Evolutionary conservation across 768 basidiomycete genomes (phyloP).

Genomic region (Serendipita sp.): DNA sequence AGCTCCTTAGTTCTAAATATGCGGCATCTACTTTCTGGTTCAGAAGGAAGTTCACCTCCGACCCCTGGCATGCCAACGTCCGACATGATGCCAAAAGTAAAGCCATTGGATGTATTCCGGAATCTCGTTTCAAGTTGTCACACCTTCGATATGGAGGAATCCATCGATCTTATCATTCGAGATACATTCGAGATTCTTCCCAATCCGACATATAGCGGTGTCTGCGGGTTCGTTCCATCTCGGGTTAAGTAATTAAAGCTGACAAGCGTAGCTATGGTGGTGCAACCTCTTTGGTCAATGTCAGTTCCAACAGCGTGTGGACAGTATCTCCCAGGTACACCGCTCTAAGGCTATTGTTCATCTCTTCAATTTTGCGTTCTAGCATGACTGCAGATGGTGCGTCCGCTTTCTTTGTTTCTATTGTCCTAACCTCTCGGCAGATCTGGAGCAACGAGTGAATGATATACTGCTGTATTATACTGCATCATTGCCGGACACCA

Average conservation of each 20-base stretch:
- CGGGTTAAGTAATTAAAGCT: not conserved
- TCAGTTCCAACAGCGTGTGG: constrained; percentile 38
- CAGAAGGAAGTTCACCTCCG: not conserved
- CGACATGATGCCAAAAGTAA: constrained; percentile 14
- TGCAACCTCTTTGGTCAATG: constrained; percentile 22
- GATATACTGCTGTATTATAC: constrained; percentile 71
- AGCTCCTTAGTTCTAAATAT: constrained; percentile 19
- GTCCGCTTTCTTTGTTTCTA: not conserved
- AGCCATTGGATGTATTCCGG: constrained; percentile 38
- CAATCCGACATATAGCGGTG: constrained; percentile 28
- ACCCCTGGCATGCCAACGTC: not conserved
- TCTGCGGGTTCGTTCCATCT: constrained; percentile 27
- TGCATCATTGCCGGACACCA: constrained; percentile 42
- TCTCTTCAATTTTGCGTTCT: constrained; percentile 50
- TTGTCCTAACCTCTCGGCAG: constrained; percentile 23
- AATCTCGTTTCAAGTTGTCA: constrained; percentile 46
- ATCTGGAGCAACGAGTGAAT: constrained; percentile 48
- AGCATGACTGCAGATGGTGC: constrained; percentile 61
- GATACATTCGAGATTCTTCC: constrained; percentile 34
- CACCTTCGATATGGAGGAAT: constrained; percentile 51
- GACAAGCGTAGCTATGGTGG: constrained; percentile 13
- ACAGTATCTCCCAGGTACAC: constrained; percentile 54
- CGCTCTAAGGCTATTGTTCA: constrained; percentile 49
- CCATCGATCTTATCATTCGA: constrained; percentile 53
- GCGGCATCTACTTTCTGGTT: not conserved